Base-by-base conservation (phyloP, 306 rosid genomes). In the Carpinus viminea region DNA sequence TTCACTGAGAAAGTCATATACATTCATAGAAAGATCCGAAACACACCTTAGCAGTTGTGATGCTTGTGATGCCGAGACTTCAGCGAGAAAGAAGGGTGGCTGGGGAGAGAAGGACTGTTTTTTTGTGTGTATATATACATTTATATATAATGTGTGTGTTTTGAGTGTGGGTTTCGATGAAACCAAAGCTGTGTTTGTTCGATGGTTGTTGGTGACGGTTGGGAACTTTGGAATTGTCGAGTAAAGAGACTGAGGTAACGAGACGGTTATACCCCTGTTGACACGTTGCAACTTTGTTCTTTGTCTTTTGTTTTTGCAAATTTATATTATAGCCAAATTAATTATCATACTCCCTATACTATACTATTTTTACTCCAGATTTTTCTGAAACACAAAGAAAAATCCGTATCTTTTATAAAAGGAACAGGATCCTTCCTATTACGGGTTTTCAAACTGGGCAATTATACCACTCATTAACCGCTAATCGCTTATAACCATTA, bases 201-300 rank as follows among this genome's bases (percentile, higher is more conserved):
- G 78, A 76, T 47, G 53, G 26, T 57, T 57, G 70, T 76, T 72
- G 85, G 70, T 53, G 79, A 28, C 38, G 48, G 83, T 28, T 56
- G 36, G 31, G 70, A 53, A 31, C 86, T 53, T 83, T 43, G 86
- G 71, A 74, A 83, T 68, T 83, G 76, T 79, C 83, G 86, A 31
- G 47, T 5, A 38, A 17, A 17, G 7, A n/a, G 41, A 56, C 47
- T 3, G 13, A 47, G 51, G 51, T 47, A 47, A 1, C 5, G 75
- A 20, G 26, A 16, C 31, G 70, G 38, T 47, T 47, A 47, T 47
- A 11, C 10, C 51, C 51, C 51, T 47, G 12, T 2, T 47, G 51
- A 47, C 12, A 8, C 51, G 43, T 11, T 47, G 51, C 51, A 47
- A 47, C 2, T 1, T 2, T 47, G 0, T 47, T 10, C 0, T 47